Evolutionary conservation across 2,329 filamentous ascomycete genomes (phyloP), one percentile per base, ranked within the genome.

Genomic region (Chaetomium sp.): DNA sequence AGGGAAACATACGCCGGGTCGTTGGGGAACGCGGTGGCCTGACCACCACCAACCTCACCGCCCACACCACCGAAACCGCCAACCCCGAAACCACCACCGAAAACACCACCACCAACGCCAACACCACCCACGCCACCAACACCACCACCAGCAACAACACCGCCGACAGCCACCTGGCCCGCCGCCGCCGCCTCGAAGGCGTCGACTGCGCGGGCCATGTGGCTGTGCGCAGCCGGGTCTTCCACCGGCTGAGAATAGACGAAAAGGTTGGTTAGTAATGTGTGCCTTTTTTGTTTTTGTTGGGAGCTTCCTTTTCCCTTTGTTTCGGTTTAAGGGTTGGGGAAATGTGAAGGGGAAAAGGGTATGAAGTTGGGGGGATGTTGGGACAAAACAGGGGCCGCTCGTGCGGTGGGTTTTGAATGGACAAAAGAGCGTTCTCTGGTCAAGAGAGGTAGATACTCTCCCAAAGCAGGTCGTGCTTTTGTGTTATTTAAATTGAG

Each of bases 131-230:
- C 19, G 19, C 19, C 19, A 27, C 19, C 19, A 3, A 27, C 19
- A 27, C 19, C 19, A 27, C 19, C 19, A 27, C 53, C 34, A 53
- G 7, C 19, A 40, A 50, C 41, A 38, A 45, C 49, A 51, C 56
- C 2, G 35, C 27, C 32, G 43, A 48, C 11, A 19, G 51, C 53
- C 56, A 55, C 19, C 19, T 27, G 19, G 36, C 53, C 53, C 14
- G 35, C 45, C n/a, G 53, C 56, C 1, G 38, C 46, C 34, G 10
- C 10, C 35, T 53, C 32, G 43, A 58, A 58, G 45, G 44, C 37
- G 46, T 54, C 53, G 44, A 56, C 43, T 6, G 50, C 49, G n/a
- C 36, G 40, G 19, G 53, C 56, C 3, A 59, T 49, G 5, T 50
- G 47, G 36, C 36, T 43, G 36, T 42, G 47, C 14, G 33, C 36